Evolutionary conservation across 805 yeast species (phyloP).

Genomic region (Hermanozyma aechmeae): DNA sequence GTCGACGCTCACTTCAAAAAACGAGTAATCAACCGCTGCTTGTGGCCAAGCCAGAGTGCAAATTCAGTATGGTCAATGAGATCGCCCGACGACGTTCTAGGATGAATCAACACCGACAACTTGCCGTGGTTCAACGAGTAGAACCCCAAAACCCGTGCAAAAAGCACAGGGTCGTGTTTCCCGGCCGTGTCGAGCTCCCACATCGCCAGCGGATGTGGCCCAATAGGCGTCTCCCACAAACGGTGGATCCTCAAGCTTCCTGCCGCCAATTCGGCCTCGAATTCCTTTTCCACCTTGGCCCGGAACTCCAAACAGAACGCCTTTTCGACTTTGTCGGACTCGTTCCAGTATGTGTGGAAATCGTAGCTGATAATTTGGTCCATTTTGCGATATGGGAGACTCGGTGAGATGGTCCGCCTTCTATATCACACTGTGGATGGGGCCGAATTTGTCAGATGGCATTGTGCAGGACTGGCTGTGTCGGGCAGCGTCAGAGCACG

Average conservation of each 20-base stretch:
- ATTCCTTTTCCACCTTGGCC: constrained; percentile 29
- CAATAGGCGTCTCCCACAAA: constrained; percentile 40
- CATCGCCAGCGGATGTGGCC: constrained; percentile 54
- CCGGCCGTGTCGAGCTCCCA: constrained; percentile 42
- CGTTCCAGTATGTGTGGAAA: constrained; percentile 46
- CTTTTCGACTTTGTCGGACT: constrained; percentile 22
- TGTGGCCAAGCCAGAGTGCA: constrained; percentile 52
- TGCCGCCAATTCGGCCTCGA: constrained; percentile 30
- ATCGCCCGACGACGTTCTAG: constrained; percentile 32
- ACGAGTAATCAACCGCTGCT: constrained; percentile 11
- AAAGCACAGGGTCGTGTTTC: constrained; percentile 27
- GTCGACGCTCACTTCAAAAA: background rate
- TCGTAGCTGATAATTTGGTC: too few species aligned
- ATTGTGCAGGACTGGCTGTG: too few species aligned
- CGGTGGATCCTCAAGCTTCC: constrained; percentile 36
- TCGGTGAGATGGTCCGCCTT: too few species aligned
- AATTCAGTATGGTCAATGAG: constrained; percentile 41
- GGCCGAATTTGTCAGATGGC: too few species aligned
- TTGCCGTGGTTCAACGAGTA: constrained; percentile 45
- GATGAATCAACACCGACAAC: constrained; percentile 48
- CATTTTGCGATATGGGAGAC: too few species aligned
- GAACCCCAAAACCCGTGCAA: constrained; percentile 37
- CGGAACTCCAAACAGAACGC: constrained; percentile 27
- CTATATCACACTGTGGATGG: too few species aligned
- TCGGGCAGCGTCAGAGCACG: too few species aligned